phyloP scores from a whole-genome alignment of 495 filamentous ascomycete genomes.

The Penicillium subrubescens region DNA sequence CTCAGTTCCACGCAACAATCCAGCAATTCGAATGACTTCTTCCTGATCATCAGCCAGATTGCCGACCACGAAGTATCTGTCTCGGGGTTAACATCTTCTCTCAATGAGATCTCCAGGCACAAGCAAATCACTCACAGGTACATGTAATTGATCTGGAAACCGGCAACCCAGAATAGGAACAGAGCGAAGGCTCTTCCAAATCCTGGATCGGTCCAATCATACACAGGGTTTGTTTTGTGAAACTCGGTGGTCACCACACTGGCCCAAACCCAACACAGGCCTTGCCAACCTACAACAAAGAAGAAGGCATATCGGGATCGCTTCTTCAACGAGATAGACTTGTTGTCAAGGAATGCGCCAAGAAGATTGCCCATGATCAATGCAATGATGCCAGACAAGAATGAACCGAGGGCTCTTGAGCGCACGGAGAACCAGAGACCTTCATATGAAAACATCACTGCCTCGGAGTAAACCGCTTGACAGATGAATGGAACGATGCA shows the following conservation, averaged over 20 bases:
- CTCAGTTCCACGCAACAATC: constrained; percentile 61
- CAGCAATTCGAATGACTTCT: constrained; percentile 62
- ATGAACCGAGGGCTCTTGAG: constrained; percentile 61
- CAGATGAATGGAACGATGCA: constrained; percentile 61
- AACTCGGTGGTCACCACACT: constrained; percentile 58
- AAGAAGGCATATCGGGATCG: constrained; percentile 47
- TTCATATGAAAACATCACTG: constrained; percentile 64
- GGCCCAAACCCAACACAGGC: constrained; percentile 64
- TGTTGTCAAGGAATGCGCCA: constrained; percentile 57
- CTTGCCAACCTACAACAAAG: constrained; percentile 54
- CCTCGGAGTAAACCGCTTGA: constrained; percentile 62
- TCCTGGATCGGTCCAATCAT: constrained; percentile 58
- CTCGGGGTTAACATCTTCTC: constrained; percentile 10
- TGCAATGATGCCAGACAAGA: constrained; percentile 61
- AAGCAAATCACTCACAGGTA: constrained; percentile 48
- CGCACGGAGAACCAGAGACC: constrained; percentile 64
- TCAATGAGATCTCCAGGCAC: not conserved
- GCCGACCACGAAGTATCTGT: constrained; percentile 62
- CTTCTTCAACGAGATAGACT: constrained; percentile 48
- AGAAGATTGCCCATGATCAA: constrained; percentile 59
- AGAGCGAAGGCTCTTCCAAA: constrained; percentile 61
- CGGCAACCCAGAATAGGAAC: constrained; percentile 58
- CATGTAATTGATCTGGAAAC: constrained; percentile 67
- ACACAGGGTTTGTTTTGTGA: constrained; percentile 48
- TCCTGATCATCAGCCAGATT: constrained; percentile 57